These are phyloP conservation scores for Metarhizium anisopliae DNA, from an alignment of 2,329 filamentous ascomycete species.

Conservation along the genomic window DNA sequence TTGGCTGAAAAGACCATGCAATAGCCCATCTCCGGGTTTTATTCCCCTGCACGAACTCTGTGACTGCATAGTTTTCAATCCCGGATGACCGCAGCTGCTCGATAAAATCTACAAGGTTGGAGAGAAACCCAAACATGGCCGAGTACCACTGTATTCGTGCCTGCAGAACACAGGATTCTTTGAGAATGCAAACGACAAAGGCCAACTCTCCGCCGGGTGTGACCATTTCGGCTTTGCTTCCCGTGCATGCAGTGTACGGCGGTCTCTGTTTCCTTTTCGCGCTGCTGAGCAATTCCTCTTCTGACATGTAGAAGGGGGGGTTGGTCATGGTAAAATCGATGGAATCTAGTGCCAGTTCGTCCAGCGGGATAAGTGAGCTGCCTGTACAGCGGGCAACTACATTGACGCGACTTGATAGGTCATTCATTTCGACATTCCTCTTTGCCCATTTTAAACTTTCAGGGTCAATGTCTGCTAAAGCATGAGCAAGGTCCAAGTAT, in stretches of 20 bases:
- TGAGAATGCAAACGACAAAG: conserved; percentile 63
- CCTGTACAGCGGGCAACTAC: conserved; percentile 45
- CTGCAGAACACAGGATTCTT: conserved; percentile 54
- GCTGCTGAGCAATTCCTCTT: conserved; percentile 56
- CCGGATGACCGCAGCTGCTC: conserved; percentile 45
- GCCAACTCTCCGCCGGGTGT: conserved; percentile 66
- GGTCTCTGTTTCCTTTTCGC: conserved; percentile 57
- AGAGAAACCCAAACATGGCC: conserved; percentile 77
- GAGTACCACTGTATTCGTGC: conserved; percentile 77
- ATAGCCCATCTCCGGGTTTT: conserved; percentile 81
- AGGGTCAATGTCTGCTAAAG: conserved; percentile 58
- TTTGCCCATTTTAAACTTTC: conserved; percentile 58
- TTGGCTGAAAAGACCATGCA: conserved; percentile 71
- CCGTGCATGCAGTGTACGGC: conserved; percentile 67
- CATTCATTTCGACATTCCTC: conserved; percentile 59
- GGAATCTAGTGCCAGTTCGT: conserved; percentile 35
- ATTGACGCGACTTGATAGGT: conserved; percentile 53
- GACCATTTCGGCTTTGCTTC: conserved; percentile 78
- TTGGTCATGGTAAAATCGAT: conserved; percentile 90
- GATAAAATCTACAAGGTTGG: conserved; percentile 56
- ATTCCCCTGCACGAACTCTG: conserved; percentile 66
- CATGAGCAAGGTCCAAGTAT: not conserved
- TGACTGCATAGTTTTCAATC: conserved; percentile 73
- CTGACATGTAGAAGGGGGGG: conserved; percentile 83
- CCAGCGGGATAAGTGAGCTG: conserved; percentile 54